phyloP scores from a whole-genome alignment of 75 land plant genomes.

The Selaginella moellendorffii region DNA sequence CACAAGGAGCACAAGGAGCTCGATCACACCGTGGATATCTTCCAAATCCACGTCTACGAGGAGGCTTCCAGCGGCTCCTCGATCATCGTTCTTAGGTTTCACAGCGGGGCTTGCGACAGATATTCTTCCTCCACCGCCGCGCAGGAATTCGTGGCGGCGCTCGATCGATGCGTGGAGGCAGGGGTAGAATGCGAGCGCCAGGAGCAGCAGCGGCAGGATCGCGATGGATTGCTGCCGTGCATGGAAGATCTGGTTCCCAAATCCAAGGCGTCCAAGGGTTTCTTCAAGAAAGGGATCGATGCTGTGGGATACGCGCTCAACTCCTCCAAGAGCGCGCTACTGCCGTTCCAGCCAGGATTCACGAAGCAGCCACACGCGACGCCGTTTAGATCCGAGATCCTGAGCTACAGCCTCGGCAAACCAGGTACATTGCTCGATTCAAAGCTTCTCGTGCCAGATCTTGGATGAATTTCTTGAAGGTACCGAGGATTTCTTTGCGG shows the following conservation, averaged over 20 bases:
- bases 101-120: conserved; percentile 32
- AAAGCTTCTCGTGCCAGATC: no score
- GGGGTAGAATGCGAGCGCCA: not conserved
- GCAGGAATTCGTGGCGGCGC: conserved; percentile 14
- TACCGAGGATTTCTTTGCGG: conserved; percentile 19
- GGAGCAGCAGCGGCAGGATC: conserved; percentile 8
- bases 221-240: conserved; percentile 17
- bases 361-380: conserved; percentile 9
- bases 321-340: conserved; percentile 24
- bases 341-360: conserved; percentile 27
- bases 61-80: conserved; percentile 16
- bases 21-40: conserved; percentile 15
- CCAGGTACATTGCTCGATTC: conserved; percentile 27
- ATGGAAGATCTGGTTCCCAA: conserved; percentile 34
- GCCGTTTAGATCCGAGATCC: conserved; percentile 18
- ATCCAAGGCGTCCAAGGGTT: conserved; percentile 26
- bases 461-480: conserved; percentile 19
- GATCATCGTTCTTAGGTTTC: conserved; percentile 21
- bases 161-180: conserved; percentile 29
- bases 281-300: conserved; percentile 30
- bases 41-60: conserved; percentile 26
- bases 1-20: conserved; percentile 14
- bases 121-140: conserved; percentile 11
- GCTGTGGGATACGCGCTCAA: conserved; percentile 27
- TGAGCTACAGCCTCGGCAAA: conserved; percentile 25